A percentile compares a stretch with the other conserved stretches of the same genome.
These are phyloP conservation scores for Arxiozyma slooffiae DNA, from an alignment of 1,139 yeast genomes.

Conservation along the genomic window DNA sequence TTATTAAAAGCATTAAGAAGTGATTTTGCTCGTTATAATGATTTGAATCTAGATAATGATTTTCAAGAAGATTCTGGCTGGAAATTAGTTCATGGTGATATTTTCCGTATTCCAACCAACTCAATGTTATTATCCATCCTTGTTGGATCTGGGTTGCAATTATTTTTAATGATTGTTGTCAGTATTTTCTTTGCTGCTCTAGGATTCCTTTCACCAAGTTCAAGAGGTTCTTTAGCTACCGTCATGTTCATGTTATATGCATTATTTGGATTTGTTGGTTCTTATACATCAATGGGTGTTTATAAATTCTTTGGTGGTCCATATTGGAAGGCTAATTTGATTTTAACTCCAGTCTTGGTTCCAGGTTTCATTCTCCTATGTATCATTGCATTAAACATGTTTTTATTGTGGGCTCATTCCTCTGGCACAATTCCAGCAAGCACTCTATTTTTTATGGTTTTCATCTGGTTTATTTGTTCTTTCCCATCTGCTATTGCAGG, in stretches of 20 bases:
- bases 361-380: slow-evolving; percentile 65
- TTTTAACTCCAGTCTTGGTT: slow-evolving; percentile 71
- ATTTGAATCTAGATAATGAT: slow-evolving; percentile 77
- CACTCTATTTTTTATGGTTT: slow-evolving; percentile 70
- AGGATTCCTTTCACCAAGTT: slow-evolving; percentile 87
- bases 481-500: slow-evolving; percentile 79
- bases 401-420: slow-evolving; percentile 65
- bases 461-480: slow-evolving; percentile 78
- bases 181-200: slow-evolving; percentile 76
- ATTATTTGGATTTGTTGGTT: slow-evolving; percentile 67
- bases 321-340: slow-evolving; percentile 77
- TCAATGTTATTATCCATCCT: slow-evolving; percentile 66
- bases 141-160: slow-evolving; percentile 83
- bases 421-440: slow-evolving; percentile 96
- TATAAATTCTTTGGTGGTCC: slow-evolving; percentile 91
- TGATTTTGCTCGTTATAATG: slow-evolving; percentile 84
- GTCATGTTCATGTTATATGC: slow-evolving; percentile 80
- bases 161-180: slow-evolving; percentile 64
- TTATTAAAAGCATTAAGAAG: slow-evolving; percentile 69
- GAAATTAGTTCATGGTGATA: slow-evolving; percentile 94
- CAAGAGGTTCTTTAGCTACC: slow-evolving; percentile 87
- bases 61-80: slow-evolving; percentile 93
- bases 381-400: slow-evolving; percentile 67
- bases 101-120: slow-evolving; percentile 73
- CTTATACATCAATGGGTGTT: slow-evolving; percentile 74